These are phyloP conservation scores for Xylaria sp. DNA, from an alignment of 2,329 filamentous ascomycete genomes.

Conservation along the genomic window DNA sequence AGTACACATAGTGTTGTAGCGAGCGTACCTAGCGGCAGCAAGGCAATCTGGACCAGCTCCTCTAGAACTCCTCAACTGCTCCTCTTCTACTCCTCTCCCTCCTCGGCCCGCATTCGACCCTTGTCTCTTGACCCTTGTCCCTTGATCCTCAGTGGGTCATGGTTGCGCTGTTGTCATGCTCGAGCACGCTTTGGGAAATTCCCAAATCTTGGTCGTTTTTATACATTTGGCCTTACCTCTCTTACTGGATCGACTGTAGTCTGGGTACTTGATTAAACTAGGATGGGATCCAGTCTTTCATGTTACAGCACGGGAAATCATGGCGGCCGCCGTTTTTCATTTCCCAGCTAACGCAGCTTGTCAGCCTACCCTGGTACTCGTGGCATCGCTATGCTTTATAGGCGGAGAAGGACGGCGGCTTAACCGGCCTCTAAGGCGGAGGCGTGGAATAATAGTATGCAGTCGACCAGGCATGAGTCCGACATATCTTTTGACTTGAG, in stretches of 20 bases:
- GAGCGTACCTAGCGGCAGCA: neutral
- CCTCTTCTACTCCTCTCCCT: neutral
- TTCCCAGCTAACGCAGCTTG: constrained; percentile 4
- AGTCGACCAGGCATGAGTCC: constrained; percentile 14
- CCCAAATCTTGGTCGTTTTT: constrained; percentile 18
- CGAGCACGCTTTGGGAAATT: constrained; percentile 33
- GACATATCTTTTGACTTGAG: neutral
- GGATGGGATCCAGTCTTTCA: constrained; percentile 13
- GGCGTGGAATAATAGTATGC: constrained; percentile 27
- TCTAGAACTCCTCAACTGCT: neutral
- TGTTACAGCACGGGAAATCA: constrained; percentile 9
- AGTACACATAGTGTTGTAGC: neutral
- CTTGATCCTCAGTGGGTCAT: constrained; percentile 23
- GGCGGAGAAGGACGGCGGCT: constrained; percentile 1
- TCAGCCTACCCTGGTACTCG: constrained; percentile 11
- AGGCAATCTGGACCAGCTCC: constrained; percentile 11
- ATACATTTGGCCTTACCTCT: neutral
- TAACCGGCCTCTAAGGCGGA: neutral
- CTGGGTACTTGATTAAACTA: neutral
- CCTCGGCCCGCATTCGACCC: constrained; percentile 25
- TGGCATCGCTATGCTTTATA: neutral
- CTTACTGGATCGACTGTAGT: constrained; percentile 4
- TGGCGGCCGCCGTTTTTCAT: neutral
- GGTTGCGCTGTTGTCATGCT: constrained; percentile 28
- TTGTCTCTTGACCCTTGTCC: constrained; percentile 12